Evolutionary conservation across 257 asterid genomes (phyloP).

Genomic region (Coffea canephora): DNA sequence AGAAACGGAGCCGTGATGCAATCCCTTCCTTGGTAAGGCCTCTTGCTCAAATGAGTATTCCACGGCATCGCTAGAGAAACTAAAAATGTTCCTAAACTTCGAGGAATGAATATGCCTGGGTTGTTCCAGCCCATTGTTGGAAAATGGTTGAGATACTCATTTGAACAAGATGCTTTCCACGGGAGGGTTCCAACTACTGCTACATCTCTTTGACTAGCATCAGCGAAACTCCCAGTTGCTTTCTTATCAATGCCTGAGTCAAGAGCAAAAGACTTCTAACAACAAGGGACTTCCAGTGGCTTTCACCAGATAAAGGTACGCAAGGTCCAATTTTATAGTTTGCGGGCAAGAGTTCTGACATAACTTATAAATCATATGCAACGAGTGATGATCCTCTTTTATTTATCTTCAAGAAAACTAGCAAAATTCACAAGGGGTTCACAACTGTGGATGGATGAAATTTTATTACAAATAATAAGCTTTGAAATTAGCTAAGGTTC

Average conservation of each 20-base stretch:
- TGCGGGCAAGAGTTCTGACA: neutral
- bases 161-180: conserved; percentile 21
- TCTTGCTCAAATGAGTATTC: conserved; percentile 39
- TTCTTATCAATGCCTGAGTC: neutral
- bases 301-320: neutral
- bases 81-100: neutral
- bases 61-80: conserved; percentile 14
- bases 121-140: neutral
- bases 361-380: neutral
- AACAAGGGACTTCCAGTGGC: neutral
- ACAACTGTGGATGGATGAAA: neutral
- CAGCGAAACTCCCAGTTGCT: neutral
- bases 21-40: conserved; percentile 27
- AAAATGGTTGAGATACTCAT: conserved; percentile 27
- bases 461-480: conserved; percentile 15
- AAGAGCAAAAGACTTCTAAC: neutral
- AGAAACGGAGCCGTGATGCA: neutral
- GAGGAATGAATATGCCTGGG: neutral
- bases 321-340: neutral
- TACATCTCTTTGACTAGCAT: neutral
- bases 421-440: neutral
- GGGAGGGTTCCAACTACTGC: conserved; percentile 14
- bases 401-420: neutral
- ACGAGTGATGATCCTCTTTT: neutral
- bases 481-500: neutral